Conservation (phyloP, 1,284 basidiomycete species). For the Boletus holoroseus region DNA sequence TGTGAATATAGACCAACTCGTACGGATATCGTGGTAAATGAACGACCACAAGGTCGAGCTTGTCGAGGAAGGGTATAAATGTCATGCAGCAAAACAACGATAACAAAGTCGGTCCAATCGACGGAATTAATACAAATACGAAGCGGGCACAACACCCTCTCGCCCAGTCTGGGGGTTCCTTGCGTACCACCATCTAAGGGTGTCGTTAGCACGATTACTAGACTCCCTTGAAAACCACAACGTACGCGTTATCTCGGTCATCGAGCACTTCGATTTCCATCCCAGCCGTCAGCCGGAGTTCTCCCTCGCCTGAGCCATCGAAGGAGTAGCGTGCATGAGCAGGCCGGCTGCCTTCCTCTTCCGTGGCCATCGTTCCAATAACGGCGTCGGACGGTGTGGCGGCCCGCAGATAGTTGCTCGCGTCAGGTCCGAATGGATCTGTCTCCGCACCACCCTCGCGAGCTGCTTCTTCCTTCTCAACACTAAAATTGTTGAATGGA, state of each 20-base stretch:
- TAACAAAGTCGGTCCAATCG: conserved; percentile 22
- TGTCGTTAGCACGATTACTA: conserved; percentile 2
- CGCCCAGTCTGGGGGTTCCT: conserved; percentile 70
- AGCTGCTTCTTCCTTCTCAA: conserved; percentile 53
- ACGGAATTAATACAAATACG: conserved; percentile 68
- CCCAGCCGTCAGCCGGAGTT: conserved; percentile 65
- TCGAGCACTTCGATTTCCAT: conserved; percentile 71
- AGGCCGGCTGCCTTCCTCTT: conserved; percentile 64
- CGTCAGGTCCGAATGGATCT: conserved; percentile 63
- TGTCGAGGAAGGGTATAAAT: conserved; percentile 34
- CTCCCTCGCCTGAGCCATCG: conserved; percentile 70
- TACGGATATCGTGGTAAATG: conserved; percentile 24
- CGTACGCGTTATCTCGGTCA: conserved; percentile 74
- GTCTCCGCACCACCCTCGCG: conserved; percentile 27
- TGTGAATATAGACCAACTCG: conserved; percentile 15
- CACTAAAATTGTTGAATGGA: conserved; percentile 44
- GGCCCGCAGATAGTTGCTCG: conserved; percentile 66
- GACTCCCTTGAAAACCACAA: conserved; percentile 20
- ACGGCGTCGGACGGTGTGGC: conserved; percentile 74
- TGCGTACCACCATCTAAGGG: conserved; percentile 84
- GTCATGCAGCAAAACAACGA: conserved; percentile 27
- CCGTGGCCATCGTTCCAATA: conserved; percentile 49
- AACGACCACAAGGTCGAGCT: conserved; percentile 36
- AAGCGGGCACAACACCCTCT: conserved; percentile 85
- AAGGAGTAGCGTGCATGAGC: conserved; percentile 78